These are phyloP conservation scores for Coemansia furcata DNA, from an alignment of 192 early-diverging fungal genomes.

Conservation along the genomic window DNA sequence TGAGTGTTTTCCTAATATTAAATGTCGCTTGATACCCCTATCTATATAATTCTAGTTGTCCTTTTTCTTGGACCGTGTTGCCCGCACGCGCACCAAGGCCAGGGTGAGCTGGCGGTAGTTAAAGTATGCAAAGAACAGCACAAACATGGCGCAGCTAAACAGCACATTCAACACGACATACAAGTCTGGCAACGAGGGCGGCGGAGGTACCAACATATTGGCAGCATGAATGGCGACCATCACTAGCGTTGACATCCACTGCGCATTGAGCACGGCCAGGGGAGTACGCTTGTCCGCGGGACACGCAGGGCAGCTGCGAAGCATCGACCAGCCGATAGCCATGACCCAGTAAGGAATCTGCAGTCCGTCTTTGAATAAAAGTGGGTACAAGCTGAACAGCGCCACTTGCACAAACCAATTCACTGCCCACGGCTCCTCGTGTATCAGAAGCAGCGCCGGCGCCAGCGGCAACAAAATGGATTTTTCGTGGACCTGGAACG, in stretches of 20 bases:
- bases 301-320: conserved; percentile 50
- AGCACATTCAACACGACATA: conserved; percentile 79
- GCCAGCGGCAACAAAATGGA: conserved; percentile 84
- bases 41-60: conserved; percentile 7
- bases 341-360: conserved; percentile 69
- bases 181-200: conserved; percentile 72
- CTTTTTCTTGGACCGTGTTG: conserved; percentile 29
- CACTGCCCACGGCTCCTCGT: conserved; percentile 63
- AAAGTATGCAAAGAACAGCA: conserved; percentile 66
- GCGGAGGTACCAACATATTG: conserved; percentile 62
- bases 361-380: conserved; percentile 75
- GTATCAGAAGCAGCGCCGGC: conserved; percentile 70
- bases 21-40: background rate
- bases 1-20: background rate
- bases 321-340: conserved; percentile 72
- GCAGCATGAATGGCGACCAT: conserved; percentile 61
- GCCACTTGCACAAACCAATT: conserved; percentile 76
- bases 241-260: conserved; percentile 26
- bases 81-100: conserved; percentile 3
- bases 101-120: conserved; percentile 61
- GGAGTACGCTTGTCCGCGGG: conserved; percentile 16
- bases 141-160: conserved; percentile 67
- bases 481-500: conserved; percentile 99
- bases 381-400: conserved; percentile 87
- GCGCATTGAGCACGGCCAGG: conserved; percentile 10